These are phyloP conservation scores for Trametes hirsuta DNA, from an alignment of 1,284 basidiomycete genomes.

Conservation along the genomic window DNA sequence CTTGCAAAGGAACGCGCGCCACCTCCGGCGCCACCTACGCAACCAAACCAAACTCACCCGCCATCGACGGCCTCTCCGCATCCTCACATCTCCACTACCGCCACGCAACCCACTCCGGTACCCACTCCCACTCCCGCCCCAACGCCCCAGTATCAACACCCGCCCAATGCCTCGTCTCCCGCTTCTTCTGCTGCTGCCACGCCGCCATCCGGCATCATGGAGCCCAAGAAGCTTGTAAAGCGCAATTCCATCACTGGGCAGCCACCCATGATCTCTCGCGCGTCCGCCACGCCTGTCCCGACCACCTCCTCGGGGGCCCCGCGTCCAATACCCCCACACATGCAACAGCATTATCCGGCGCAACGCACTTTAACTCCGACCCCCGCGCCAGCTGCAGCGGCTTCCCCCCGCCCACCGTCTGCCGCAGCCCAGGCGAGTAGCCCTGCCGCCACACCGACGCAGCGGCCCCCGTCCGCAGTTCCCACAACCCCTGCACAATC, in stretches of 20 bases:
- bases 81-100: constrained; percentile 14
- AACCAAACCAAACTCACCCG: neutral
- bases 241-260: constrained; percentile 17
- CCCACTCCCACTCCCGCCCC: constrained; percentile 24
- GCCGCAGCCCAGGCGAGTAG: constrained; percentile 18
- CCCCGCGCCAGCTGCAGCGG: constrained; percentile 17
- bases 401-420: constrained; percentile 19
- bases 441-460: constrained; percentile 17
- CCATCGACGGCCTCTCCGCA: constrained; percentile 17
- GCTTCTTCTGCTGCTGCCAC: constrained; percentile 20
- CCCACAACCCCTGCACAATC: constrained; percentile 3
- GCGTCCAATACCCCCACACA: constrained; percentile 23
- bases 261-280: constrained; percentile 19
- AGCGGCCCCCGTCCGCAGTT: constrained; percentile 15
- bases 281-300: constrained; percentile 23
- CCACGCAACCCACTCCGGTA: constrained; percentile 20
- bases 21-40: constrained; percentile 1
- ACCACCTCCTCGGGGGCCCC: constrained; percentile 10
- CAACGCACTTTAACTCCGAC: constrained; percentile 18
- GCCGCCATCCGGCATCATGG: constrained; percentile 16
- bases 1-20: constrained; percentile 12
- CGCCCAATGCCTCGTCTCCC: constrained; percentile 27
- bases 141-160: constrained; percentile 16
- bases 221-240: constrained; percentile 21
- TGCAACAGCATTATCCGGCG: constrained; percentile 23